Conservation (phyloP, 73 alveolate genomes). For the Loxodes magnus region DNA sequence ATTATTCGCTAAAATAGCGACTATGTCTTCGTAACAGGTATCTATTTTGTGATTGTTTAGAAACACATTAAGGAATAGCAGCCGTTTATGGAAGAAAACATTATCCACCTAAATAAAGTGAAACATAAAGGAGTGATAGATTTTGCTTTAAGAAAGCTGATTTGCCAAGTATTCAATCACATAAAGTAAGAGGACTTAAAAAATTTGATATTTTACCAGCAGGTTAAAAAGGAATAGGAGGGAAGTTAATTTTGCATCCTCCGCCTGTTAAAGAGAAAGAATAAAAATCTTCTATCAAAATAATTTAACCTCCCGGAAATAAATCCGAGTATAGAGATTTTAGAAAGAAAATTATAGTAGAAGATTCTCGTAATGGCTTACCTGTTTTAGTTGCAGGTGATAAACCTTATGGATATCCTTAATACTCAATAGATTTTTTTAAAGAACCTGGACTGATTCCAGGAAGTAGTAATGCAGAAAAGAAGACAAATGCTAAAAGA, state of each 20-base stretch:
- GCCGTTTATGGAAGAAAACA: background rate
- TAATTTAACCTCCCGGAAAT: constrained; percentile 22
- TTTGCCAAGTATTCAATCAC: background rate
- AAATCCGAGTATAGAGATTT: constrained; percentile 21
- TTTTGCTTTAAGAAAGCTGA: background rate
- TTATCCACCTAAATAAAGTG: background rate
- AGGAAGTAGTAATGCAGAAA: constrained; percentile 21
- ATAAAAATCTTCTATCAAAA: constrained; percentile 14
- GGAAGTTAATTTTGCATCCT: constrained; percentile 4
- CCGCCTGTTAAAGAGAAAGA: background rate
- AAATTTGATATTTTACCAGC: background rate
- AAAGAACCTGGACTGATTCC: constrained; percentile 34
- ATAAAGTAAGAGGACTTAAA: constrained; percentile 14
- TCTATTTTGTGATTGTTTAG: too few relatives aligned
- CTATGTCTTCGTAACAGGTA: background rate
- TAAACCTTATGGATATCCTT: constrained; percentile 38
- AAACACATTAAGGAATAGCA: constrained; percentile 1
- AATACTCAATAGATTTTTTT: constrained; percentile 27
- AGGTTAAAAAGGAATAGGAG: constrained; percentile 28
- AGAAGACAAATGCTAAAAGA: constrained; percentile 16
- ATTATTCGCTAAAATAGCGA: background rate
- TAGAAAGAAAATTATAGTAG: constrained; percentile 25
- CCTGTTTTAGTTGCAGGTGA: constrained; percentile 22
- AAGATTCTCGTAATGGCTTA: constrained; percentile 26
- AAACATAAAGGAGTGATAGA: background rate